A percentile compares a stretch with the other conserved stretches of the same genome.
Conservation (phyloP, 352 stramenopile genomes). For the Phytophthora hybrid region DNA sequence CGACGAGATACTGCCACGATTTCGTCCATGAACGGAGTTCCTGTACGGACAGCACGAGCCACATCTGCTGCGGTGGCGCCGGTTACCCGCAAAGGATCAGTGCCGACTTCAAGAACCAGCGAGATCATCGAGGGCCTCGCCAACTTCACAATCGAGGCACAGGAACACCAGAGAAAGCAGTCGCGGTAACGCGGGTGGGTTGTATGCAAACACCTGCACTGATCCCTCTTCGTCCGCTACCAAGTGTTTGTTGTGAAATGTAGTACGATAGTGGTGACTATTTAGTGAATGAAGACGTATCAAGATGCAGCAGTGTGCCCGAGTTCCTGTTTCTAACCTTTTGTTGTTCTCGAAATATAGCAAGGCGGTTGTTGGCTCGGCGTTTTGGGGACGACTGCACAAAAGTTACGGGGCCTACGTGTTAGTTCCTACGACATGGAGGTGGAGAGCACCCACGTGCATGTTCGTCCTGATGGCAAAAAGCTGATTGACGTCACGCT, state of each 20-base stretch:
- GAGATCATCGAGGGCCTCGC: conserved; percentile 61
- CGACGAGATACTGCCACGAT: conserved; percentile 36
- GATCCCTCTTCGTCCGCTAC: conserved; percentile 3
- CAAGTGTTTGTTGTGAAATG: conserved; percentile 20
- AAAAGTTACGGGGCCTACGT: neutral
- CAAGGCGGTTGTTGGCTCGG: conserved; percentile 19
- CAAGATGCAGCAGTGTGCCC: conserved; percentile 15
- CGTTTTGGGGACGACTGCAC: conserved; percentile 11
- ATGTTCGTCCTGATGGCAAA: conserved; percentile 50
- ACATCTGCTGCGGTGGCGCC: conserved; percentile 29
- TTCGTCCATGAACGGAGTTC: conserved; percentile 15
- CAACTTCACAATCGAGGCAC: conserved; percentile 53
- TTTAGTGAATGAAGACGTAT: conserved; percentile 35
- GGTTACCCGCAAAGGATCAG: conserved; percentile 29
- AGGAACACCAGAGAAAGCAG: conserved; percentile 39
- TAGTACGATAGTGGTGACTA: conserved; percentile 36
- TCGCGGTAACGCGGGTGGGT: conserved; percentile 25
- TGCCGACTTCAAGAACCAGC: conserved; percentile 39
- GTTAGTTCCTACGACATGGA: conserved; percentile 41
- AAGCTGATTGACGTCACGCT: conserved; percentile 70
- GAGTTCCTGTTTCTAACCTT: conserved; percentile 13
- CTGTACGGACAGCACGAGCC: conserved; percentile 20
- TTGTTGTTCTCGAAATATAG: neutral
- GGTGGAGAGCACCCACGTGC: conserved; percentile 57
- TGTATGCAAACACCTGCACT: neutral